Evolutionary conservation across 2,329 filamentous ascomycete genomes (phyloP).

Genomic region (Alternaria conjuncta): DNA sequence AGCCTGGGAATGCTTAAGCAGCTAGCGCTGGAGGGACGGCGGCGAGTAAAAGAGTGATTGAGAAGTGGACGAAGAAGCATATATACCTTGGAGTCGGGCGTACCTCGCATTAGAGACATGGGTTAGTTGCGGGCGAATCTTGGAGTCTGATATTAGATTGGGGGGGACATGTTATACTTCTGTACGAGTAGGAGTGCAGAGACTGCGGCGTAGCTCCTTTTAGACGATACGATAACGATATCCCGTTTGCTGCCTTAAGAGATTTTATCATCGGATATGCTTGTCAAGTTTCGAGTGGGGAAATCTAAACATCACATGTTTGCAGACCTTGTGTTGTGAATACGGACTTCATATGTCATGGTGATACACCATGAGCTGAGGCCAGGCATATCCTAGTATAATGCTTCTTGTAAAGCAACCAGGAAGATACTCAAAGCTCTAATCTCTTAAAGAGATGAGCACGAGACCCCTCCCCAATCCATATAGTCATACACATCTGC

Average conservation of each 20-base stretch:
- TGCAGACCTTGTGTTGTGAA: background rate
- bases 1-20: conserved; percentile 72
- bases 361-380: background rate
- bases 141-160: background rate
- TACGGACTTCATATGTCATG: background rate
- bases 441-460: background rate
- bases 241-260: background rate
- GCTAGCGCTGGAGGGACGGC: background rate
- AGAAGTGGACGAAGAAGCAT: background rate
- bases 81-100: conserved; percentile 17
- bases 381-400: background rate
- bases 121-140: background rate
- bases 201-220: background rate
- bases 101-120: background rate
- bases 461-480: background rate
- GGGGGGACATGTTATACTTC: background rate
- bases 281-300: background rate
- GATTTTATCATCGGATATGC: background rate
- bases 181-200: background rate
- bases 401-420: background rate
- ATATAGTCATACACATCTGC: background rate
- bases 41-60: background rate
- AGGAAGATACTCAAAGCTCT: background rate
- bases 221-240: conserved; percentile 1
- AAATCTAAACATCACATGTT: background rate